Evolutionary conservation across 768 basidiomycete genomes (phyloP).

Genomic region (Rubroboletus pulcherrimus): DNA sequence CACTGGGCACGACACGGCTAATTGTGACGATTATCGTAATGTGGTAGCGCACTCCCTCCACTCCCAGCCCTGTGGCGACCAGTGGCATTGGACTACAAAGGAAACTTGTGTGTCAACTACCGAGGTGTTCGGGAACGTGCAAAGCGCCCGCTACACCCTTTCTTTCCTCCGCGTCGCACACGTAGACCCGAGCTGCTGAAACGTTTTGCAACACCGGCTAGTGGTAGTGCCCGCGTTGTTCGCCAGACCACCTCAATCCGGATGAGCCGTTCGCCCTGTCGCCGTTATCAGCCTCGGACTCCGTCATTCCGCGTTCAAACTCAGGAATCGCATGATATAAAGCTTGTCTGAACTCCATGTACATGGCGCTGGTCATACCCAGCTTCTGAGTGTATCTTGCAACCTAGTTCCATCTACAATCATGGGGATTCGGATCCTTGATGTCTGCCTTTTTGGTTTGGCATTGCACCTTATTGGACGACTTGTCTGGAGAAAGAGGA

Average conservation of each 20-base stretch:
- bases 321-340: background rate
- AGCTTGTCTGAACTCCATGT: no score
- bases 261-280: background rate
- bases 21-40: no score
- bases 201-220: background rate
- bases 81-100: no score
- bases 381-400: background rate
- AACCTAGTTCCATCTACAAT: background rate
- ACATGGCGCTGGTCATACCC: background rate
- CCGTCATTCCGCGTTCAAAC: background rate
- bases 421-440: background rate
- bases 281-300: background rate
- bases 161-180: no score
- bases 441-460: constrained; percentile 11
- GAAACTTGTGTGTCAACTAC: no score
- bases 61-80: no score
- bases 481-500: background rate
- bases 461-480: background rate
- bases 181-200: background rate
- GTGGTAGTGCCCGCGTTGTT: background rate
- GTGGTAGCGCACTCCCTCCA: no score
- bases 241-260: background rate
- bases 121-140: no score
- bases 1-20: no score
- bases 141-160: no score